A percentile compares a stretch with the other conserved stretches of the same genome.
Conservation (phyloP, 2,329 filamentous ascomycete species). For the Thyridium curvatum region DNA sequence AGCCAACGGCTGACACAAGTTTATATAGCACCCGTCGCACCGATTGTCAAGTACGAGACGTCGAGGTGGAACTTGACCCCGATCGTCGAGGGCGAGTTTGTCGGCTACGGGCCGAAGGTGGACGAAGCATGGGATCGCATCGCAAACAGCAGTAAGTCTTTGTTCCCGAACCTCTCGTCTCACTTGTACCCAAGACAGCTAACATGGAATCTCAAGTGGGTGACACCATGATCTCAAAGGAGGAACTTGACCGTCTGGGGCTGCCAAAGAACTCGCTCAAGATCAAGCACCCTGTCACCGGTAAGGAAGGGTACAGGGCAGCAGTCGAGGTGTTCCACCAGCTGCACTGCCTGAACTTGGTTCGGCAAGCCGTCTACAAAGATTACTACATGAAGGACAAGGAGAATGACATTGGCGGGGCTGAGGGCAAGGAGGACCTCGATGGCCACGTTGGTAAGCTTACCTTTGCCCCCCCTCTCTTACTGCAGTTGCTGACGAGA, state of each 20-base stretch:
- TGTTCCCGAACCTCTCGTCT: no score
- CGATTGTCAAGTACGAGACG: slow-evolving; percentile 40
- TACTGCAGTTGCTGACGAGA: not conserved
- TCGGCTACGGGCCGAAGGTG: slow-evolving; percentile 49
- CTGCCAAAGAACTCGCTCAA: slow-evolving; percentile 47
- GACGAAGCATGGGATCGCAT: slow-evolving; percentile 52
- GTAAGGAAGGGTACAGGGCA: slow-evolving; percentile 52
- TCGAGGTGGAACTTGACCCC: slow-evolving; percentile 42
- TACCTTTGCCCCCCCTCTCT: not conserved
- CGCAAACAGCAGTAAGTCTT: slow-evolving; percentile 31
- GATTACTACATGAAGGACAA: slow-evolving; percentile 39
- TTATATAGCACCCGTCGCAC: slow-evolving; percentile 35
- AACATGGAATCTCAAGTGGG: slow-evolving; percentile 35
- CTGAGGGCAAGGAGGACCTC: slow-evolving; percentile 32
- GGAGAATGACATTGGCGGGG: slow-evolving; percentile 37
- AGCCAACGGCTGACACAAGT: not conserved
- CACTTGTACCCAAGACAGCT: no score
- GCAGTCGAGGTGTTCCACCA: slow-evolving; percentile 54
- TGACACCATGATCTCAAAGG: slow-evolving; percentile 51
- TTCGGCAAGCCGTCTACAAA: slow-evolving; percentile 40
- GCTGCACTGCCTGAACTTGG: slow-evolving; percentile 43
- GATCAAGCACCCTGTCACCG: slow-evolving; percentile 48
- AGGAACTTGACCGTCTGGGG: slow-evolving; percentile 46
- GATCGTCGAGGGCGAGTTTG: slow-evolving; percentile 40
- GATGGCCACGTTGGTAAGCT: slow-evolving; percentile 32